Base-by-base conservation (phyloP, 192 early-diverging fungal genomes). In the Funneliformis mosseae region DNA sequence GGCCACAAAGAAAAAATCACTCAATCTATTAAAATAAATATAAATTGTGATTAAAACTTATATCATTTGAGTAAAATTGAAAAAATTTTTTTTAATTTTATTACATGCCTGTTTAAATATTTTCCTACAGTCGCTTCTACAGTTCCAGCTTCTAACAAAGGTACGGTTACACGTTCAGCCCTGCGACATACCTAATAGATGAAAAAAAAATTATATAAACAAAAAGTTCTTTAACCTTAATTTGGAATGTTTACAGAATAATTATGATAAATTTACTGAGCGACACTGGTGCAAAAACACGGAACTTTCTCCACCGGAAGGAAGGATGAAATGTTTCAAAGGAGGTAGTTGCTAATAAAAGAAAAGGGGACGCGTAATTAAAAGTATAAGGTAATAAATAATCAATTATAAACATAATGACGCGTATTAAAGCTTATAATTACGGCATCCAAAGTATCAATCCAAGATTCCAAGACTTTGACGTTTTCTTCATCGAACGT, bases 1-100 rank as follows among this genome's bases (percentile, higher is more conserved):
- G 10, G 96, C 96, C 23, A 90, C 93, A 84, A 98, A 98, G 64
- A 98, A 78, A 76, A 92, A 98, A 77, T 98, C 97, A 83, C 94
- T 96, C 77, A 98, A 87, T 10, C 85, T 87, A 81, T 11, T 55
- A 28, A 25, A n/a, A 55, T 55, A 0, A 0, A 23, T 46, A 68
- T 16, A 61, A 50, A 28, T 27, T 23, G n/a, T 16, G 14, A 43
- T 45, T n/a, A 48, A 39, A 14, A 55, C 11, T 39, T 33, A 33
- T 33, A 33, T 33, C 3, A 33, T 33, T 33, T 33, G 33, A 33
- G 33, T 33, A 33, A 38, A 46, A 18, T 50, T 14, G 55, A 46
- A 77, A 62, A 18, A 25, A 21, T 10, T 11, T 61, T 14, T n/a
- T n/a, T n/a, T n/a, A n/a, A n/a, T n/a, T n/a, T 50, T n/a, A 3